Evolutionary conservation across 2,329 filamentous ascomycete genomes (phyloP).

Genomic region (Botrytis byssoidea): DNA sequence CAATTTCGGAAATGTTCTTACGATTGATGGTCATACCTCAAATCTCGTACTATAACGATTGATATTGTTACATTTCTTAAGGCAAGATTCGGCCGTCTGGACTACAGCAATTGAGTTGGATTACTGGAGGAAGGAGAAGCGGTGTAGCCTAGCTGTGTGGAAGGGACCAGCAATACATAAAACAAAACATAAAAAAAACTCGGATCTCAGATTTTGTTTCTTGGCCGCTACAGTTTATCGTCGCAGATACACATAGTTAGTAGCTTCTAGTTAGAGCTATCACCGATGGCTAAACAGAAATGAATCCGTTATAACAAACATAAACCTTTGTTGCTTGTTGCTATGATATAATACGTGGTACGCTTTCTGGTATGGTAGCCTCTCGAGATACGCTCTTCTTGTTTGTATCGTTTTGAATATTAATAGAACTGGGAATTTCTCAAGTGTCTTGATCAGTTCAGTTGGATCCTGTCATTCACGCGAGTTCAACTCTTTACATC

Average conservation of each 20-base stretch:
- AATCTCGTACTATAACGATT: conserved; percentile 14
- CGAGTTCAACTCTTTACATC: not conserved
- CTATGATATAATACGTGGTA: not conserved
- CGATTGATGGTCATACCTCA: conserved; percentile 16
- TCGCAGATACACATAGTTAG: conserved; percentile 6
- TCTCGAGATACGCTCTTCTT: not conserved
- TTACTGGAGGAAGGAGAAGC: conserved; percentile 14
- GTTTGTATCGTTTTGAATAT: not conserved
- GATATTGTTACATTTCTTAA: conserved; percentile 15
- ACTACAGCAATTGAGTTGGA: conserved; percentile 17
- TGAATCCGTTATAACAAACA: conserved; percentile 20
- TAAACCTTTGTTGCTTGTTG: not conserved
- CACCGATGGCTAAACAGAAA: conserved; percentile 12
- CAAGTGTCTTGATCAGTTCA: not conserved
- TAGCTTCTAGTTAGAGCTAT: not conserved
- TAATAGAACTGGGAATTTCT: not conserved
- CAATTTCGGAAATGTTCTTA: conserved; percentile 19
- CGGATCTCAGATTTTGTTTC: conserved; percentile 17
- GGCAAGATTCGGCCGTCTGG: conserved; percentile 6
- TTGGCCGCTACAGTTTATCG: conserved; percentile 9
- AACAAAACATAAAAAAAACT: conserved; percentile 20
- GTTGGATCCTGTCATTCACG: not conserved
- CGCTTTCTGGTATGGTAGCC: not conserved
- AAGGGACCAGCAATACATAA: conserved; percentile 3
- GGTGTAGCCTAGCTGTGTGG: conserved; percentile 2